phyloP scores from a whole-genome alignment of 768 basidiomycete species.

The Kwoniella heveanensis region DNA sequence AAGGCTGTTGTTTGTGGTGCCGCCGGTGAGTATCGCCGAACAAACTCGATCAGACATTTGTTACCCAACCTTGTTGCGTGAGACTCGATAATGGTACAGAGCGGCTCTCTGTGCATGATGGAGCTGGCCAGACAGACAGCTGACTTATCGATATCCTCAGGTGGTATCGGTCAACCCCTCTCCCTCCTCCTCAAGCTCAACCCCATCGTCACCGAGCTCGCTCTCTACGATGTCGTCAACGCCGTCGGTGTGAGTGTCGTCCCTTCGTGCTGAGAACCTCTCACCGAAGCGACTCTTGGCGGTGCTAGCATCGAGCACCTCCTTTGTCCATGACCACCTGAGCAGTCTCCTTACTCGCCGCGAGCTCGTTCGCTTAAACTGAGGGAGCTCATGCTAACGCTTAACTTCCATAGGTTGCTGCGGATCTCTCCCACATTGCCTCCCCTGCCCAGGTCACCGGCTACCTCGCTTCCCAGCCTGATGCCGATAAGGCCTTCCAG shows the following conservation, averaged over 20 bases:
- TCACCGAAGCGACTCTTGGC: neutral
- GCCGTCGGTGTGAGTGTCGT: conserved; percentile 71
- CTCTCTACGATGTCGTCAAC: conserved; percentile 91
- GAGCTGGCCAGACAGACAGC: no score
- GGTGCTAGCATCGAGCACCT: no score
- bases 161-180: conserved; percentile 95
- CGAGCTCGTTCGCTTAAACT: neutral
- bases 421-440: conserved; percentile 94
- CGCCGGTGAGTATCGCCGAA: conserved; percentile 64
- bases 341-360: neutral
- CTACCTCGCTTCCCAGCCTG: conserved; percentile 50
- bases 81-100: no score
- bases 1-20: conserved; percentile 98
- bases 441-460: conserved; percentile 72
- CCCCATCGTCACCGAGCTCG: conserved; percentile 79
- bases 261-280: neutral
- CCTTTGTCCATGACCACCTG: conserved; percentile 8
- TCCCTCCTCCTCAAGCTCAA: conserved; percentile 91
- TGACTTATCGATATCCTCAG: conserved; percentile 32
- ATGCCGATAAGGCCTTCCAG: conserved; percentile 66
- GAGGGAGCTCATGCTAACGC: neutral
- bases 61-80: neutral
- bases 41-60: conserved; percentile 2
- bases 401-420: conserved; percentile 64
- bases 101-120: no score